phyloP scores from a whole-genome alignment of 495 filamentous ascomycete genomes.

The Letharia lupina region DNA sequence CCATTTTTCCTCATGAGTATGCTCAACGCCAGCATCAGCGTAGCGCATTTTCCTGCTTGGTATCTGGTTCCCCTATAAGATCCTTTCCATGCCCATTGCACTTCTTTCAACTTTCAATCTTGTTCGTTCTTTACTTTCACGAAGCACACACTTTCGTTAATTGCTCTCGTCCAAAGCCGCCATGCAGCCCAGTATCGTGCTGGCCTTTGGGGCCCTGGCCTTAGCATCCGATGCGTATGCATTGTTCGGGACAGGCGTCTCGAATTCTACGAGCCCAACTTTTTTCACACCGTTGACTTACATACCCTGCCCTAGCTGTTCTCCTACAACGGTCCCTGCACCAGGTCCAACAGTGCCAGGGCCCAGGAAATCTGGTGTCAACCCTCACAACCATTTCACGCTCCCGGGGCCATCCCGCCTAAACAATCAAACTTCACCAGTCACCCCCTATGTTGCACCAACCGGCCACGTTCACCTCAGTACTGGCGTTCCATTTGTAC shows the following conservation, averaged over 20 bases:
- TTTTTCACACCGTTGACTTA: too few relatives aligned
- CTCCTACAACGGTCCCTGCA: too few relatives aligned
- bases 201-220: constrained; percentile 5
- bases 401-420: neutral
- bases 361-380: neutral
- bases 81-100: neutral
- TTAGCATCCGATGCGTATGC: constrained; percentile 10
- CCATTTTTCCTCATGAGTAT: neutral
- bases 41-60: neutral
- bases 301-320: too few relatives aligned
- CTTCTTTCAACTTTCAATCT: constrained; percentile 1
- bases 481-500: neutral
- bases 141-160: constrained; percentile 11
- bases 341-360: neutral
- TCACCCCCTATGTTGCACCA: neutral
- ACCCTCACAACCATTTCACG: neutral
- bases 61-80: constrained; percentile 5
- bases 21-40: neutral
- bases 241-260: neutral
- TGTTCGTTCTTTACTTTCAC: constrained; percentile 4
- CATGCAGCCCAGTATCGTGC: constrained; percentile 7
- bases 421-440: neutral
- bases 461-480: neutral
- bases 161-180: neutral
- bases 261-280: neutral